Evolutionary conservation across 306 rosid genomes (phyloP).

Genomic region (Vicia villosa): DNA sequence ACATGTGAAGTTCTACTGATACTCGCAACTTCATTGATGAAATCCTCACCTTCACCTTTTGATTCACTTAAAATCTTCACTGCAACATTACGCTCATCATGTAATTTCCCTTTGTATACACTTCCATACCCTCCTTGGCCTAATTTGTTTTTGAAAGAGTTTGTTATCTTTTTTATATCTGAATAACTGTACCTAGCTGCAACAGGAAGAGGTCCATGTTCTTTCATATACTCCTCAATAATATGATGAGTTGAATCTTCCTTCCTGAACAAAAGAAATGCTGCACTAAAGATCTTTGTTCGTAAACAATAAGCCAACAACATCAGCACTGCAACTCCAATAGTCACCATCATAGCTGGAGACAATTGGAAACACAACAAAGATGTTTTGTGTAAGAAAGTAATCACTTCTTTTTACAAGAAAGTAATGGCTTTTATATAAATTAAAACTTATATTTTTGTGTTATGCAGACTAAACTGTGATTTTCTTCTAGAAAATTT

Average conservation of each 20-base stretch:
- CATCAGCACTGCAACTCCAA: conserved; percentile 28
- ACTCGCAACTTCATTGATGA: no score
- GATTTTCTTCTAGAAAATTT: not conserved
- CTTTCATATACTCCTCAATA: conserved; percentile 28
- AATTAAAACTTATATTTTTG: no score
- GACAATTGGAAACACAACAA: not conserved
- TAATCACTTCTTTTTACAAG: not conserved
- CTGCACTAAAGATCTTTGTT: not conserved
- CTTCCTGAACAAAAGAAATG: not conserved
- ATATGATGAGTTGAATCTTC: not conserved
- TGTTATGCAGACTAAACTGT: not conserved
- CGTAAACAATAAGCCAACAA: conserved; percentile 12
- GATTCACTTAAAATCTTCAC: no score
- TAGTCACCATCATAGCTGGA: not conserved
- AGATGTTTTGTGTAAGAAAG: not conserved
- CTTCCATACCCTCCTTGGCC: conserved; percentile 38
- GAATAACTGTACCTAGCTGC: conserved; percentile 33
- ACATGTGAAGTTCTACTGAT: no score
- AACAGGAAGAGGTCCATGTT: conserved; percentile 21
- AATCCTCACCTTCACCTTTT: no score
- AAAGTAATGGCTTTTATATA: not conserved
- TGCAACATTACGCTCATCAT: no score
- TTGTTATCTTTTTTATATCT: conserved; percentile 40
- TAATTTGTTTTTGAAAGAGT: conserved; percentile 36
- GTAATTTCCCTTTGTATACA: not conserved